These are phyloP conservation scores for Metschnikowia bowlesiae DNA, from an alignment of 805 yeast genomes.

Conservation along the genomic window DNA sequence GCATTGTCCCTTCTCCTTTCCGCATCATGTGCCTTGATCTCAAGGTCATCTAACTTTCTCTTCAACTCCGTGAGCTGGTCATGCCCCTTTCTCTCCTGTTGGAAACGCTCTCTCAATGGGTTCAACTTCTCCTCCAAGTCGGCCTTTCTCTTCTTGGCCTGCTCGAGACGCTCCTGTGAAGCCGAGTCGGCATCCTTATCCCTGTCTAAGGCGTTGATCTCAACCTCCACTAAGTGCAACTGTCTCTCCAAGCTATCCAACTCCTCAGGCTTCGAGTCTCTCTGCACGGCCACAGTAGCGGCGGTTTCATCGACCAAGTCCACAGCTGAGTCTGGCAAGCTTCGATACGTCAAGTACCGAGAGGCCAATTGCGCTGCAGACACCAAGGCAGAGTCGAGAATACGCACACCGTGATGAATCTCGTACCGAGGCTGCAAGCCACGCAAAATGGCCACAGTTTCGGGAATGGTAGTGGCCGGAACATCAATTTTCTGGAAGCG, in stretches of 20 bases:
- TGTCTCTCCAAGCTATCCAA: slow-evolving; percentile 91
- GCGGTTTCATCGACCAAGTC: slow-evolving; percentile 95
- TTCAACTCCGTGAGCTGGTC: slow-evolving; percentile 86
- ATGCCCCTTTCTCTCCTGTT: slow-evolving; percentile 84
- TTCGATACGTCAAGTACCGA: slow-evolving; percentile 89
- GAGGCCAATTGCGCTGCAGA: slow-evolving; percentile 93
- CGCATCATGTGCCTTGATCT: slow-evolving; percentile 90
- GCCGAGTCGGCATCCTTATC: slow-evolving; percentile 81
- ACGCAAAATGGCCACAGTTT: slow-evolving; percentile 93
- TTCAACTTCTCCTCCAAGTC: slow-evolving; percentile 77
- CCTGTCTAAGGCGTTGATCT: slow-evolving; percentile 94
- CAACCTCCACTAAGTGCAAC: slow-evolving; percentile 86
- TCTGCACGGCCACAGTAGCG: slow-evolving; percentile 94
- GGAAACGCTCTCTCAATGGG: slow-evolving; percentile 81
- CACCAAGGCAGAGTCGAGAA: slow-evolving; percentile 89
- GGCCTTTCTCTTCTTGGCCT: slow-evolving; percentile 75
- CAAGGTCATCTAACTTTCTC: slow-evolving; percentile 87
- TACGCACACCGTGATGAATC: slow-evolving; percentile 96
- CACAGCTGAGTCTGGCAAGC: slow-evolving; percentile 94
- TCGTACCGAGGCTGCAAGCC: slow-evolving; percentile 95
- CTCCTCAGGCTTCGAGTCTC: slow-evolving; percentile 97
- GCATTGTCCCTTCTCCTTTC: slow-evolving; percentile 95
- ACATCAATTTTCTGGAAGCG: slow-evolving; percentile 97
- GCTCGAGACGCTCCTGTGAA: slow-evolving; percentile 79
- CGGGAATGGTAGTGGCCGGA: slow-evolving; percentile 85